Evolutionary conservation across 768 basidiomycete genomes (phyloP).

Genomic region (Sporobolomyces phaffii): DNA sequence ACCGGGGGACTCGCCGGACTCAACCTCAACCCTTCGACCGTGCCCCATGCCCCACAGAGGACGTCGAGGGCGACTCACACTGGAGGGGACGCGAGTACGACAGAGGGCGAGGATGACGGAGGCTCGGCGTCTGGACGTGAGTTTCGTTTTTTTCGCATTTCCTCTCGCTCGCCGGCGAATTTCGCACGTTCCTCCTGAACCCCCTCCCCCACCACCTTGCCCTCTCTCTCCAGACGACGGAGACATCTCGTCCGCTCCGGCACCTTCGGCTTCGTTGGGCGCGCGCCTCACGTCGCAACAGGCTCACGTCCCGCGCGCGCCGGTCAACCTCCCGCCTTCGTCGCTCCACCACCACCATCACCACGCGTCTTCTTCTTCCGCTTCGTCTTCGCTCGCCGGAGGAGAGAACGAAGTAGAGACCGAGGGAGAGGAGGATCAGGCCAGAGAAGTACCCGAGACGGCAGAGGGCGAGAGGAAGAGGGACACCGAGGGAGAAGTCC

Average conservation of each 20-base stretch:
- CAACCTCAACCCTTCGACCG: no score
- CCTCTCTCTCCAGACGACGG: slow-evolving; percentile 56
- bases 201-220: not conserved
- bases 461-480: not conserved
- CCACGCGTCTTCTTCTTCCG: slow-evolving; percentile 12
- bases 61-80: no score
- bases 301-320: slow-evolving; percentile 16
- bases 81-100: not conserved
- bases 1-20: slow-evolving; percentile 1
- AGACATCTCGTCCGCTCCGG: slow-evolving; percentile 73
- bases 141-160: not conserved
- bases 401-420: slow-evolving; percentile 10
- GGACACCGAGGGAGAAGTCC: slow-evolving; percentile 16
- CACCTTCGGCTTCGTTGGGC: slow-evolving; percentile 45
- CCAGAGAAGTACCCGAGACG: not conserved
- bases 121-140: slow-evolving; percentile 13
- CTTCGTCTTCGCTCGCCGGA: not conserved
- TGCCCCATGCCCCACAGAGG: no score
- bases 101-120: slow-evolving; percentile 6
- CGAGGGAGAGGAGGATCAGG: no score
- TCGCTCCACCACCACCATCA: not conserved
- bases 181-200: not conserved
- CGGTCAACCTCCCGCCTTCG: slow-evolving; percentile 8
- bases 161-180: not conserved
- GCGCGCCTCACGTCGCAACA: not conserved